These are phyloP conservation scores for Incumbomyces lentus DNA, from an alignment of 2,329 filamentous ascomycete species.

Conservation along the genomic window DNA sequence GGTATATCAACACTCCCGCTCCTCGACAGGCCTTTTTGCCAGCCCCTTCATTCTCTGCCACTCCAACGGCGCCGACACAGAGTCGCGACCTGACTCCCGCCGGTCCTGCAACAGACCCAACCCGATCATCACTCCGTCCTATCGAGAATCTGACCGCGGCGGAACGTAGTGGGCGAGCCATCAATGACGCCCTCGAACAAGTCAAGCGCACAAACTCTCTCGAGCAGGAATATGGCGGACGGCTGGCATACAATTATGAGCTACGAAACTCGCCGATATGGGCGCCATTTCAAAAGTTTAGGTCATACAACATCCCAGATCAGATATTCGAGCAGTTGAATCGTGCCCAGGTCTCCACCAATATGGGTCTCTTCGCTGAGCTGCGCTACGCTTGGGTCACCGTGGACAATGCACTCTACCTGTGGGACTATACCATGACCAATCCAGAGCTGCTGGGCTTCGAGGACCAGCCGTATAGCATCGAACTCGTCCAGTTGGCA, in stretches of 20 bases:
- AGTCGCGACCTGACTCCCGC: not conserved
- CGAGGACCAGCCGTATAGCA: slow-evolving; percentile 78
- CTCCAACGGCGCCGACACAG: slow-evolving; percentile 2
- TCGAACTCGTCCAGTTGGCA: slow-evolving; percentile 82
- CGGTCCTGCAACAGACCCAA: not conserved
- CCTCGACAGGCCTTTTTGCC: slow-evolving; percentile 25
- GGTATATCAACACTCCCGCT: slow-evolving; percentile 33
- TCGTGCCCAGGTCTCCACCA: slow-evolving; percentile 71
- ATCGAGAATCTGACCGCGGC: slow-evolving; percentile 52
- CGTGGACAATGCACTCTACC: slow-evolving; percentile 89
- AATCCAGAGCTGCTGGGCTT: slow-evolving; percentile 85
- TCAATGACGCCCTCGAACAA: slow-evolving; percentile 65
- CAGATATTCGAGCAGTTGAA: slow-evolving; percentile 90
- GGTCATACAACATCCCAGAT: slow-evolving; percentile 83
- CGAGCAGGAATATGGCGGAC: slow-evolving; percentile 62
- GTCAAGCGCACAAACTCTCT: slow-evolving; percentile 75
- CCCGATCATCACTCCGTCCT: slow-evolving; percentile 19
- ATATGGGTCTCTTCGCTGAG: slow-evolving; percentile 90
- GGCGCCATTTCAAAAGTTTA: slow-evolving; percentile 80
- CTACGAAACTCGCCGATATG: slow-evolving; percentile 58
- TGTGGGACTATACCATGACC: slow-evolving; percentile 96
- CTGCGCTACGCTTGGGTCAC: slow-evolving; percentile 91
- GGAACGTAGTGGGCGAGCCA: slow-evolving; percentile 67
- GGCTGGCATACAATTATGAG: slow-evolving; percentile 86
- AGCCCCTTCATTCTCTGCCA: slow-evolving; percentile 28